A percentile compares a stretch with the other conserved stretches of the same genome.
These are phyloP conservation scores for Mortierella sp. DNA, from an alignment of 371 early-diverging fungal species.

Conservation along the genomic window DNA sequence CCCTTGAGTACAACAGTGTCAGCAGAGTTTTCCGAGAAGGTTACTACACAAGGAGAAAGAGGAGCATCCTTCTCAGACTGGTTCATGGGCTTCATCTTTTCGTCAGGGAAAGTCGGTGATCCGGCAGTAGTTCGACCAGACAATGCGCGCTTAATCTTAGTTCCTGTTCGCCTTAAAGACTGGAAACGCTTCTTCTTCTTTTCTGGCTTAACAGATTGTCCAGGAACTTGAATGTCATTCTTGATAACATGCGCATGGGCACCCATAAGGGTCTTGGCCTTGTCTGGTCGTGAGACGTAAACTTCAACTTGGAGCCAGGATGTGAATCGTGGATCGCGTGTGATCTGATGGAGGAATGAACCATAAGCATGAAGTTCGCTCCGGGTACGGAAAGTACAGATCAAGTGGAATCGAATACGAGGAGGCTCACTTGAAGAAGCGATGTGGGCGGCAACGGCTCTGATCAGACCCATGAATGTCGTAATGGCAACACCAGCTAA, in stretches of 20 bases:
- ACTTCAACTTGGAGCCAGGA: slow-evolving; percentile 45
- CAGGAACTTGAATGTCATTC: slow-evolving; percentile 52
- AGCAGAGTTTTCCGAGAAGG: slow-evolving; percentile 12
- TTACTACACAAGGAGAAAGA: background rate
- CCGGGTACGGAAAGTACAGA: slow-evolving; percentile 51
- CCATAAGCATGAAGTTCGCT: slow-evolving; percentile 48
- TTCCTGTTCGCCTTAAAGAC: slow-evolving; percentile 43
- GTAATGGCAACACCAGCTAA: slow-evolving; percentile 49
- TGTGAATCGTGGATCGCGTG: slow-evolving; percentile 49
- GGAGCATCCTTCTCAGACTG: background rate
- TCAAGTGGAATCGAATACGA: slow-evolving; percentile 37
- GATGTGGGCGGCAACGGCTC: slow-evolving; percentile 44
- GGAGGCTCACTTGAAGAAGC: slow-evolving; percentile 26
- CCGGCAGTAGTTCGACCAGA: slow-evolving; percentile 44
- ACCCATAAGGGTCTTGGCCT: slow-evolving; percentile 48
- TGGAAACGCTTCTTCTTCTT: slow-evolving; percentile 50
- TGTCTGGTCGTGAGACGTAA: slow-evolving; percentile 52
- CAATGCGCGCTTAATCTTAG: slow-evolving; percentile 42
- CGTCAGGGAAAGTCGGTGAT: background rate
- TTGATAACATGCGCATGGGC: slow-evolving; percentile 54
- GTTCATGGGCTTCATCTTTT: background rate
- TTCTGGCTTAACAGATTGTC: slow-evolving; percentile 18
- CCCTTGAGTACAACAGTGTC: slow-evolving; percentile 7
- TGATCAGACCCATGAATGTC: slow-evolving; percentile 42
- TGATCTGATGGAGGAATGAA: slow-evolving; percentile 48